Evolutionary conservation across 306 rosid genomes (phyloP).

Genomic region (Albizia julibrissin): DNA sequence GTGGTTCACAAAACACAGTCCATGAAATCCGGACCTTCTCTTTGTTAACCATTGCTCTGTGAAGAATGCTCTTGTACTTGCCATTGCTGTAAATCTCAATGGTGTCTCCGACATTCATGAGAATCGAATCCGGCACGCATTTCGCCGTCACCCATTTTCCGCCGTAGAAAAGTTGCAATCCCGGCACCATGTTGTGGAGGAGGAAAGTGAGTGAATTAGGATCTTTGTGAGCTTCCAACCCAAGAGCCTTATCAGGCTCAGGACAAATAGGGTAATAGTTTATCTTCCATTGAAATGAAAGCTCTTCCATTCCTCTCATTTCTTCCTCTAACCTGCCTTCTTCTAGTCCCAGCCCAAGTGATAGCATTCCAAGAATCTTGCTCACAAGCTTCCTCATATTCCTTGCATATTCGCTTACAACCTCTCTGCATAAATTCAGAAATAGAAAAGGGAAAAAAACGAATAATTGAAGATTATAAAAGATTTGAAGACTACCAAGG

Average conservation of each 20-base stretch:
- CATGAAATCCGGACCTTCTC: conserved; percentile 85
- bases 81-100: conserved; percentile 82
- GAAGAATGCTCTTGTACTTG: conserved; percentile 80
- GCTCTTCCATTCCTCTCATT: conserved; percentile 80
- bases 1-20: conserved; percentile 91
- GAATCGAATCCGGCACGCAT: conserved; percentile 68
- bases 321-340: conserved; percentile 77
- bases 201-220: conserved; percentile 77
- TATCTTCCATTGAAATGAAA: conserved; percentile 74
- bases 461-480: too few relatives aligned
- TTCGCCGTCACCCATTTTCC: conserved; percentile 81
- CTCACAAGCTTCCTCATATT: conserved; percentile 55
- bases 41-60: conserved; percentile 78
- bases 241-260: conserved; percentile 82
- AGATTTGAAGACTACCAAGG: too few relatives aligned
- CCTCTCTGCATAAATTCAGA: conserved; percentile 44
- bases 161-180: conserved; percentile 70
- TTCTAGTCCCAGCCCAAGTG: conserved; percentile 72
- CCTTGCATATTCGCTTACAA: conserved; percentile 64
- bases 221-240: conserved; percentile 88
- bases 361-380: conserved; percentile 51
- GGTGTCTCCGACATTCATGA: conserved; percentile 90
- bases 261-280: conserved; percentile 88
- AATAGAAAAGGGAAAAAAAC: too few relatives aligned
- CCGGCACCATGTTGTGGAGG: conserved; percentile 89